phyloP scores from a whole-genome alignment of 345 rosid species.

The Kernera saxatilis region DNA sequence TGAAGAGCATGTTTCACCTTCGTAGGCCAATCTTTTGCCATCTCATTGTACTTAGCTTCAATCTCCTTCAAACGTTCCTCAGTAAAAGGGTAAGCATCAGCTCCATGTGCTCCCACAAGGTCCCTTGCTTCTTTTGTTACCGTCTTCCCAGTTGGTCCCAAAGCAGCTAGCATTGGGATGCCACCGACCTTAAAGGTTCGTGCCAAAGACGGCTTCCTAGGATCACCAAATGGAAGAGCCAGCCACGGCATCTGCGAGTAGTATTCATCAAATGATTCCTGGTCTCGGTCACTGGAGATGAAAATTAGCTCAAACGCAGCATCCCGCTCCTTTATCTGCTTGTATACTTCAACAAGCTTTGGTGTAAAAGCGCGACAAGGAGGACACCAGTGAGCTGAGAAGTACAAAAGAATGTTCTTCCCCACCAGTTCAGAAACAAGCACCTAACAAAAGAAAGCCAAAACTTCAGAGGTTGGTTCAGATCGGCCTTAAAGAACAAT shows the following conservation, averaged over 20 bases:
- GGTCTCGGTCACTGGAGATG: slow-evolving; percentile 57
- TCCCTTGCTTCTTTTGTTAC: slow-evolving; percentile 41
- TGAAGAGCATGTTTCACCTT: slow-evolving; percentile 57
- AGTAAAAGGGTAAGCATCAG: slow-evolving; percentile 66
- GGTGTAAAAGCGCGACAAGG: slow-evolving; percentile 62
- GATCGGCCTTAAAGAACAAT: background rate
- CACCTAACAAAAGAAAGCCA: slow-evolving; percentile 36
- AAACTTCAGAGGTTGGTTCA: background rate
- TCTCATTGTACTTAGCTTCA: slow-evolving; percentile 40
- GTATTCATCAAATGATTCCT: slow-evolving; percentile 43
- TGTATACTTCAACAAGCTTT: slow-evolving; percentile 50
- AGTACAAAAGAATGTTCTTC: slow-evolving; percentile 58
- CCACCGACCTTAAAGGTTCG: slow-evolving; percentile 48
- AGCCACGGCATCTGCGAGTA: slow-evolving; percentile 65
- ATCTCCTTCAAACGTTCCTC: slow-evolving; percentile 45
- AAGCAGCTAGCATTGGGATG: slow-evolving; percentile 48
- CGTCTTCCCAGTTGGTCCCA: slow-evolving; percentile 52
- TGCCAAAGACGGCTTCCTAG: slow-evolving; percentile 41
- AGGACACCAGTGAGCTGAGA: slow-evolving; percentile 72
- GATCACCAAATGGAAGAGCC: slow-evolving; percentile 65
- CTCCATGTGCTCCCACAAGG: slow-evolving; percentile 37
- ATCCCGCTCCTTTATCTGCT: slow-evolving; percentile 48
- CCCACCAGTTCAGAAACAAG: slow-evolving; percentile 53
- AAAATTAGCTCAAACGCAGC: slow-evolving; percentile 53
- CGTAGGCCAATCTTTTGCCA: slow-evolving; percentile 71